These are phyloP conservation scores for Candida dubliniensis DNA, from an alignment of 1,139 yeast genomes.

Conservation along the genomic window DNA sequence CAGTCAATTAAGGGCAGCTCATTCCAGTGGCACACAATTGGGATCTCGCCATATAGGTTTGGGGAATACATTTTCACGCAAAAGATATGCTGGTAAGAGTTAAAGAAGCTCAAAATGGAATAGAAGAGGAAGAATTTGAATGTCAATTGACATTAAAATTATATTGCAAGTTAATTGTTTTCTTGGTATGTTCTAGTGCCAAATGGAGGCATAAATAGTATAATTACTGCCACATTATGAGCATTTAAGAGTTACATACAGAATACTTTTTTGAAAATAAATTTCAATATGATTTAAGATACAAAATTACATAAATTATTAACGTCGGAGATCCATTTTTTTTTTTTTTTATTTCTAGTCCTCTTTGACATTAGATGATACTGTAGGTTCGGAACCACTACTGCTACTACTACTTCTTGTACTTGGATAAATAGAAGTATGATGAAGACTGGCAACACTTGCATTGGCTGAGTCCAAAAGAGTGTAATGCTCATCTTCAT, in stretches of 20 bases:
- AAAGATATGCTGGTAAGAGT: not conserved
- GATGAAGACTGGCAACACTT: slow-evolving; percentile 9
- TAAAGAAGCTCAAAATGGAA: not conserved
- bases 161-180: not conserved
- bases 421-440: slow-evolving; percentile 5
- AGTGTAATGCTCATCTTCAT: slow-evolving; percentile 1
- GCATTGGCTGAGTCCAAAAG: slow-evolving; percentile 5
- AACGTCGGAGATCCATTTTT: not conserved
- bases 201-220: no score
- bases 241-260: not conserved
- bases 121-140: no score
- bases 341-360: not conserved
- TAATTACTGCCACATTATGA: no score
- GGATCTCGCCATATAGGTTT: no score
- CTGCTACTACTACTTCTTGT: not conserved
- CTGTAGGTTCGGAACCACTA: slow-evolving; percentile 1
- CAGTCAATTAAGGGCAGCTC: not conserved
- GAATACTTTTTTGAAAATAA: not conserved
- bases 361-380: not conserved
- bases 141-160: not conserved
- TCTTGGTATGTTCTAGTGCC: no score
- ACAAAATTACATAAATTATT: not conserved
- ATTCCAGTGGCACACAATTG: no score
- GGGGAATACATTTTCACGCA: not conserved
- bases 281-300: no score